These are phyloP conservation scores for Areca catechu DNA, from an alignment of 176 grass and related monocot species.

Conservation along the genomic window DNA sequence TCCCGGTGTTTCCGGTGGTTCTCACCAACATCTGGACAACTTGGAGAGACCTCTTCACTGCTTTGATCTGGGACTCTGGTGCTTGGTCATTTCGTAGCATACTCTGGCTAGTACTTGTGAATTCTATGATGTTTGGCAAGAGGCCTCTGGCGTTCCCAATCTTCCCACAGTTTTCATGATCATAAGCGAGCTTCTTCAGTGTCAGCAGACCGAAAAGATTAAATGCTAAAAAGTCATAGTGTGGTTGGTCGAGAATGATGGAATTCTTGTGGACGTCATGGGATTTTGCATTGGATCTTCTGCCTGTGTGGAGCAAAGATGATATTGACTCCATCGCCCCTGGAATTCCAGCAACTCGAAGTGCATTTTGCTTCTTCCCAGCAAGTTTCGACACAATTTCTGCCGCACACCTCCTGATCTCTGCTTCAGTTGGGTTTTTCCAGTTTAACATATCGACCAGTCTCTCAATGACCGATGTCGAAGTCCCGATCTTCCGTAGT, in stretches of 20 bases:
- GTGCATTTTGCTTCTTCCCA: not conserved
- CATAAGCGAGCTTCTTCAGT: slow-evolving; percentile 16
- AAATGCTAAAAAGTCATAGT: not conserved
- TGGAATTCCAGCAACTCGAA: slow-evolving; percentile 19
- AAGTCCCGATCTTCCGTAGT: slow-evolving; percentile 12
- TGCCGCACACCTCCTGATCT: slow-evolving; percentile 4
- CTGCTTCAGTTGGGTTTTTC: slow-evolving; percentile 5
- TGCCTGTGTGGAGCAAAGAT: not conserved
- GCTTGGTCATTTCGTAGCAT: not conserved
- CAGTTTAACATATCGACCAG: slow-evolving; percentile 22
- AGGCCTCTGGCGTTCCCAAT: slow-evolving; percentile 10
- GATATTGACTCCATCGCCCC: slow-evolving; percentile 22
- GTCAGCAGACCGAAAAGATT: slow-evolving; percentile 9
- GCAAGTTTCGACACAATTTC: slow-evolving; percentile 8
- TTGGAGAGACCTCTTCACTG: slow-evolving; percentile 14
- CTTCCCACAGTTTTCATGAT: slow-evolving; percentile 14
- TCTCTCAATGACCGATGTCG: slow-evolving; percentile 4
- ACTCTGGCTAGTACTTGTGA: not conserved
- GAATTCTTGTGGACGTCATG: not conserved
- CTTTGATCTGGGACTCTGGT: slow-evolving; percentile 1
- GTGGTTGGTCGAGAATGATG: not conserved
- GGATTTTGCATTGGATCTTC: not conserved
- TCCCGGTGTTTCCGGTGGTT: slow-evolving; percentile 17
- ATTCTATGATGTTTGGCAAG: slow-evolving; percentile 19
- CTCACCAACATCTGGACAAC: slow-evolving; percentile 14